A percentile compares a stretch with the other conserved stretches of the same genome.
Conservation (phyloP, 148 eudicot species). For the Dianthus caryophyllus region DNA sequence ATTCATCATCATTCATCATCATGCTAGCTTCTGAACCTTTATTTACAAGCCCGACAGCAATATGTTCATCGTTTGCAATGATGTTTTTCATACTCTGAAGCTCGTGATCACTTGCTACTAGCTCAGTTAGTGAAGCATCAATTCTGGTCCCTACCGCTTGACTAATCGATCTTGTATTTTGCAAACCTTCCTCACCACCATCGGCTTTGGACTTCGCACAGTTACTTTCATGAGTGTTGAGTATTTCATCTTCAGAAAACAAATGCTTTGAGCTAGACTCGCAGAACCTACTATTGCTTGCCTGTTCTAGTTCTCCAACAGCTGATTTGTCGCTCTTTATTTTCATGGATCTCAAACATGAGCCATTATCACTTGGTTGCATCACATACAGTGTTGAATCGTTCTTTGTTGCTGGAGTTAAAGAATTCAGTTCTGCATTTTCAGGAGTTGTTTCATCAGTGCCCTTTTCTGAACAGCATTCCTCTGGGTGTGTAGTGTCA, state of each 20-base stretch:
- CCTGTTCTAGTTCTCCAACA: slow-evolving; percentile 8
- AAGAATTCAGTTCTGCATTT: background rate
- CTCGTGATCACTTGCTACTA: background rate
- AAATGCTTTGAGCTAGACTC: background rate
- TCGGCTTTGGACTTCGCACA: background rate
- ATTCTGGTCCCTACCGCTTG: background rate
- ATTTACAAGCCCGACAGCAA: background rate
- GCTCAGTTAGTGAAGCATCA: slow-evolving; percentile 9
- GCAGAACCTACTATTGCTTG: background rate
- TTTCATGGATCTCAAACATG: background rate
- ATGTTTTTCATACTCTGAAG: background rate
- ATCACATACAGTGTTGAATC: background rate
- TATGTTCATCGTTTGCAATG: background rate
- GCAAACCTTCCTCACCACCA: slow-evolving; percentile 2
- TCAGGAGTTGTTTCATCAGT: background rate
- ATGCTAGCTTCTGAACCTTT: background rate
- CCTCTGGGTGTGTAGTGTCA: background rate
- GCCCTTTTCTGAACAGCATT: background rate
- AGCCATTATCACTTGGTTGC: background rate
- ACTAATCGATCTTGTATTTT: background rate
- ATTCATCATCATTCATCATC: background rate
- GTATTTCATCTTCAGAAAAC: background rate
- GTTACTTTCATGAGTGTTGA: background rate
- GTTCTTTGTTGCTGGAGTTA: background rate
- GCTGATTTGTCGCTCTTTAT: background rate